A percentile compares a stretch with the other conserved stretches of the same genome.
Conservation (phyloP, 768 basidiomycete genomes). For the Hortiboletus campestris region DNA sequence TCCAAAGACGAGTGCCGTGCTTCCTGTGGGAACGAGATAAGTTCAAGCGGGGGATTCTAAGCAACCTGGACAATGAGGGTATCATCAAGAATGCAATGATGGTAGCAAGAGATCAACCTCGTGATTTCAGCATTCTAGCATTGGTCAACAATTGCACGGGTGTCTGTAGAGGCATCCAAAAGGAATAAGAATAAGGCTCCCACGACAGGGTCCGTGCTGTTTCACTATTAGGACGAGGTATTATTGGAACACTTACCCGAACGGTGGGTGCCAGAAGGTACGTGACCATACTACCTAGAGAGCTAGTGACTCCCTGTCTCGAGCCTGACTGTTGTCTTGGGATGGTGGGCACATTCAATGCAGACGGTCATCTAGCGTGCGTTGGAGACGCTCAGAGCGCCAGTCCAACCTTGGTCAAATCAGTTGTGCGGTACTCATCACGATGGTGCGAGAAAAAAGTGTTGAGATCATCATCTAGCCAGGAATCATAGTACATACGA, state of each 20-base stretch:
- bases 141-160: too few species aligned
- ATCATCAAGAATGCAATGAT: neutral
- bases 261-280: neutral
- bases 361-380: too few species aligned
- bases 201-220: neutral
- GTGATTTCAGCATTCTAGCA: neutral
- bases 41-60: neutral
- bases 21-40: neutral
- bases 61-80: too few species aligned
- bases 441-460: neutral
- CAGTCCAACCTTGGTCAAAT: neutral
- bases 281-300: neutral
- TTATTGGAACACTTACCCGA: neutral
- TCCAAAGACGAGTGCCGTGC: neutral
- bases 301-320: neutral
- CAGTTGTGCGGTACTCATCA: neutral
- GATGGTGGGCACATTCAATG: too few species aligned
- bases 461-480: neutral
- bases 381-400: too few species aligned
- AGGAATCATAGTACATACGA: neutral
- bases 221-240: neutral
- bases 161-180: too few species aligned
- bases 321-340: too few species aligned
- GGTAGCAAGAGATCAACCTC: neutral
- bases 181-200: neutral